These are phyloP conservation scores for Fusarium stilboides DNA, from an alignment of 2,329 filamentous ascomycete species.

Conservation along the genomic window DNA sequence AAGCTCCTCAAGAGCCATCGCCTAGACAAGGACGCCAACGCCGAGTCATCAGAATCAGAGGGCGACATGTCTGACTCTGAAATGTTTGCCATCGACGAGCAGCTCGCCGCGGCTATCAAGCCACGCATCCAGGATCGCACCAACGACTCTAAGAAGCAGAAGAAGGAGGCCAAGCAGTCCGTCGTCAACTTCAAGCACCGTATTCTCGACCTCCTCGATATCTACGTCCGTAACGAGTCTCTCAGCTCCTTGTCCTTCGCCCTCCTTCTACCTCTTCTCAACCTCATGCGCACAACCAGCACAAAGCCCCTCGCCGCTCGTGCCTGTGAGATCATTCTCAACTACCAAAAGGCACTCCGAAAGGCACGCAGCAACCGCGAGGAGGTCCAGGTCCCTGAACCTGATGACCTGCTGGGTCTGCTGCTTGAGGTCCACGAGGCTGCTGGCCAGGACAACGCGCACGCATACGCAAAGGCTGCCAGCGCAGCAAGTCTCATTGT, in stretches of 20 bases:
- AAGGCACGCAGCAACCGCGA: slow-evolving; percentile 65
- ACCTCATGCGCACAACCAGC: slow-evolving; percentile 81
- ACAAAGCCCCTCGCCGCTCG: slow-evolving; percentile 83
- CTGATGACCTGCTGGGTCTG: slow-evolving; percentile 68
- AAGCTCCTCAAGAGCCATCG: slow-evolving; percentile 81
- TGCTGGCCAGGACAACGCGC: slow-evolving; percentile 74
- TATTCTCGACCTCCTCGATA: slow-evolving; percentile 87
- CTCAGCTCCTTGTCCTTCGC: slow-evolving; percentile 76
- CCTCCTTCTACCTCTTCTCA: slow-evolving; percentile 82
- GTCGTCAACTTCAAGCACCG: slow-evolving; percentile 97
- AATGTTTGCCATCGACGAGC: slow-evolving; percentile 90
- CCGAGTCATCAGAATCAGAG: slow-evolving; percentile 72
- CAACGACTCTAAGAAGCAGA: slow-evolving; percentile 82
- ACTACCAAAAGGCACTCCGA: slow-evolving; percentile 78
- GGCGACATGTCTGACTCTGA: slow-evolving; percentile 95
- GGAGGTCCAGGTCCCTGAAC: slow-evolving; percentile 56
- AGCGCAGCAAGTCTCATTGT: slow-evolving; percentile 80
- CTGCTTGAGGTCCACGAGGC: slow-evolving; percentile 79
- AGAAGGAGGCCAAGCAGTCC: slow-evolving; percentile 88
- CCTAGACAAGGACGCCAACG: slow-evolving; percentile 71
- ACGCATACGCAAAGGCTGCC: slow-evolving; percentile 80
- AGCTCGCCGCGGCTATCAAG: slow-evolving; percentile 88
- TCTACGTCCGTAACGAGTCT: slow-evolving; percentile 86
- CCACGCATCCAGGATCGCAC: slow-evolving; percentile 75
- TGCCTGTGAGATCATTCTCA: slow-evolving; percentile 78